Percentiles rank a stretch among this genome's conserved stretches.
phyloP scores from a whole-genome alignment of 495 filamentous ascomycete species.

The Hypoxylon fuscum region DNA sequence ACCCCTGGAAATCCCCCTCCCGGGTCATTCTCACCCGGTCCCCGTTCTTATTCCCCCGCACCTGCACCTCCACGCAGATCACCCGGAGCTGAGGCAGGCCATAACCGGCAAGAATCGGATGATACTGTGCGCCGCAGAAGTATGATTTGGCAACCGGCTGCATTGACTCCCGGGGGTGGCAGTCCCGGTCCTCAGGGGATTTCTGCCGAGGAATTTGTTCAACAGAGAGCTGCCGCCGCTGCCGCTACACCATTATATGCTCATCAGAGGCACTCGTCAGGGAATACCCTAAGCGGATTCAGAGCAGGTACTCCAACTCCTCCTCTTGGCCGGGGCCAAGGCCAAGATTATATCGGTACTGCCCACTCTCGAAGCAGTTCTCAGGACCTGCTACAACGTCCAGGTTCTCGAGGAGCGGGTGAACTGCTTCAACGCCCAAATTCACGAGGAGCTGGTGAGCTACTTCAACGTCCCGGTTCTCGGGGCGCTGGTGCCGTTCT shows the following conservation, averaged over 20 bases:
- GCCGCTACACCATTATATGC: slow-evolving; percentile 54
- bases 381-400: slow-evolving; percentile 50
- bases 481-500: slow-evolving; percentile 44
- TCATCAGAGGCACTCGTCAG: slow-evolving; percentile 68
- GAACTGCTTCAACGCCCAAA: slow-evolving; percentile 47
- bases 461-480: slow-evolving; percentile 41
- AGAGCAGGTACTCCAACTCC: slow-evolving; percentile 54
- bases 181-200: slow-evolving; percentile 54
- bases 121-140: slow-evolving; percentile 66
- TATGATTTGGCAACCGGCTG: slow-evolving; percentile 82
- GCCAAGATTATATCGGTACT: slow-evolving; percentile 34
- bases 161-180: slow-evolving; percentile 50
- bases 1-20: slow-evolving; percentile 23
- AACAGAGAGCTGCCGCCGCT: slow-evolving; percentile 73
- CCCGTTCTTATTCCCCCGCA: slow-evolving; percentile 51
- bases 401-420: slow-evolving; percentile 46
- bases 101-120: slow-evolving; percentile 56
- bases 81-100: slow-evolving; percentile 48
- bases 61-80: slow-evolving; percentile 50
- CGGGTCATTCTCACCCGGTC: slow-evolving; percentile 53
- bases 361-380: slow-evolving; percentile 59
- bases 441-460: slow-evolving; percentile 41
- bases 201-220: slow-evolving; percentile 84
- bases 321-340: slow-evolving; percentile 46
- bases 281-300: slow-evolving; percentile 59